Conservation (phyloP, 345 rosid species). For the Dovyalis caffra region DNA sequence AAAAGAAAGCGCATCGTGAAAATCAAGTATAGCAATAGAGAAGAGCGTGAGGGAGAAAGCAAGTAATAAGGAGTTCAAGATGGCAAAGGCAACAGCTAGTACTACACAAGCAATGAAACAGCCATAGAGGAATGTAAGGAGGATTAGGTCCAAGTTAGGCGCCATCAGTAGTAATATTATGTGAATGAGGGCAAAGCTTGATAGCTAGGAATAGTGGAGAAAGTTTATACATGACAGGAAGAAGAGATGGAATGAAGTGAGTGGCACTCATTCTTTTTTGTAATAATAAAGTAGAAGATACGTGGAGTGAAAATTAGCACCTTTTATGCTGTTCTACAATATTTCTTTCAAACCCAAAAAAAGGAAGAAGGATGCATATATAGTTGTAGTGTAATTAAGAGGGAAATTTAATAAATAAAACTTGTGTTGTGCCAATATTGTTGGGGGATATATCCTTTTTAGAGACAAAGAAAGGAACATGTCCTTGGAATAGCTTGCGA, state of each 20-base stretch:
- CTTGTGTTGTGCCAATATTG: too few relatives aligned
- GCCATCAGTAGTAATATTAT: slow-evolving; percentile 18
- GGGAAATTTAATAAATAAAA: too few relatives aligned
- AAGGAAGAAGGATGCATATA: too few relatives aligned
- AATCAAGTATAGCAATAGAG: slow-evolving; percentile 30
- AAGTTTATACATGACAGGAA: not conserved
- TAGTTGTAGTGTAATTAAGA: too few relatives aligned
- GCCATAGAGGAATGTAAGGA: slow-evolving; percentile 32
- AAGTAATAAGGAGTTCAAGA: slow-evolving; percentile 19
- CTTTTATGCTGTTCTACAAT: too few relatives aligned
- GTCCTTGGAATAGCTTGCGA: not conserved
- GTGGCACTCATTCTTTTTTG: slow-evolving; percentile 28
- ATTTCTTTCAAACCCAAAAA: not conserved
- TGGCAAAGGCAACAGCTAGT: slow-evolving; percentile 8
- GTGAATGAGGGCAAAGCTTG: not conserved
- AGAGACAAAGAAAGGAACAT: not conserved
- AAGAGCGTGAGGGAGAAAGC: slow-evolving; percentile 25
- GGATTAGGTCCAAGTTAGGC: slow-evolving; percentile 42
- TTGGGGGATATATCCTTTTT: too few relatives aligned
- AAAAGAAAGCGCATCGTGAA: not conserved
- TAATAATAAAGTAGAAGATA: too few relatives aligned
- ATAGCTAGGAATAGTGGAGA: not conserved
- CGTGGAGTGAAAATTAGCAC: too few relatives aligned
- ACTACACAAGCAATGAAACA: slow-evolving; percentile 30
- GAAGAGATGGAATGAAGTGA: slow-evolving; percentile 39